Percentiles rank a stretch among this genome's conserved stretches.
Conservation (phyloP, 2,329 filamentous ascomycete genomes). For the Fusarium tanahbumbuense region DNA sequence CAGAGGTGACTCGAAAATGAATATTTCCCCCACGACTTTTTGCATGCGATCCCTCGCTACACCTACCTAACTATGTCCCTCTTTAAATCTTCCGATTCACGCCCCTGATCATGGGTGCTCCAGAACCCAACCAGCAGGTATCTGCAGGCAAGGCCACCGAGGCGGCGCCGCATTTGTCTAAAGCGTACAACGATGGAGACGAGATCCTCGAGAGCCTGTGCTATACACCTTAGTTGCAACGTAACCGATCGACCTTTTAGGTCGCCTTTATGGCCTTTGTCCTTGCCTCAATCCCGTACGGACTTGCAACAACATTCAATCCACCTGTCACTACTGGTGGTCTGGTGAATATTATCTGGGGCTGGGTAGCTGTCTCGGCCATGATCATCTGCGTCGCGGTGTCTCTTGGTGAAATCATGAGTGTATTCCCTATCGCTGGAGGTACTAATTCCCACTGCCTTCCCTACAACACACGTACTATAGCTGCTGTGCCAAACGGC, state of each 20-base stretch:
- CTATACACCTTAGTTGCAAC: slow-evolving; percentile 12
- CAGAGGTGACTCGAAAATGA: no score
- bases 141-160: no score
- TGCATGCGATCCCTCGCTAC: no score
- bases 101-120: no score
- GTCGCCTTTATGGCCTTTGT: slow-evolving; percentile 27
- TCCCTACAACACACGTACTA: no score
- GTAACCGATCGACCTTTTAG: slow-evolving; percentile 19
- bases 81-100: no score
- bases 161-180: no score
- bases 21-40: no score
- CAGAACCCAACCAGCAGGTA: no score
- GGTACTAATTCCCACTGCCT: not conserved
- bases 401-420: slow-evolving; percentile 26
- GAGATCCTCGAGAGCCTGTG: slow-evolving; percentile 10
- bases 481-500: no score
- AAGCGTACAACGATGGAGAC: not conserved
- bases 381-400: slow-evolving; percentile 21
- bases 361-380: slow-evolving; percentile 19
- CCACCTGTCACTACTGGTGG: slow-evolving; percentile 10
- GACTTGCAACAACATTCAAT: slow-evolving; percentile 11
- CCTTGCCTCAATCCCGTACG: slow-evolving; percentile 19
- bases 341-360: slow-evolving; percentile 23
- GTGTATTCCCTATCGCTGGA: slow-evolving; percentile 23
- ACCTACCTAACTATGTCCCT: no score